These are phyloP conservation scores for Gastroboletus turbinatus DNA, from an alignment of 1,284 basidiomycete genomes.

Conservation along the genomic window DNA sequence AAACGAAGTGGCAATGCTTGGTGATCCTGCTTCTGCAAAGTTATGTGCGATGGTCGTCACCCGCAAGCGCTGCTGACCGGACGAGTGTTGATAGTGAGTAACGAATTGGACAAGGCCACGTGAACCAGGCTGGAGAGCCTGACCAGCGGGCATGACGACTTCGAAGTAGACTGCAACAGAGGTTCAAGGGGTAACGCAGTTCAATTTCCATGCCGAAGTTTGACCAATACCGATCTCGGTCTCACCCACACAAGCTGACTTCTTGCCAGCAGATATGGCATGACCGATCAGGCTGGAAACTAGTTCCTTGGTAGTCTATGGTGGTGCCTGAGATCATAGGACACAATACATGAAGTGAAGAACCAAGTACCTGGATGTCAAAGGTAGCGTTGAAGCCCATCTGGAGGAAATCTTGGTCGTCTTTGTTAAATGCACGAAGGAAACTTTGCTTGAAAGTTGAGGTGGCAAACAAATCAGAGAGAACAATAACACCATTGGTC, in stretches of 20 bases:
- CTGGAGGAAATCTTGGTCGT: constrained; percentile 87
- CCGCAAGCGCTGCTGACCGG: constrained; percentile 90
- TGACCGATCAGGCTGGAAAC: constrained; percentile 98
- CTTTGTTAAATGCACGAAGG: constrained; percentile 92
- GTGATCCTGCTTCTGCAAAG: constrained; percentile 96
- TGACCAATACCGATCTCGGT: constrained; percentile 99
- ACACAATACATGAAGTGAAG: not conserved
- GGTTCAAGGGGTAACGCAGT: constrained; percentile 86
- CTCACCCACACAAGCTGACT: constrained; percentile 95
- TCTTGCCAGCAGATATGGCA: constrained; percentile 96
- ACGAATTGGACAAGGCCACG: constrained; percentile 98
- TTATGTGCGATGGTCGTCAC: constrained; percentile 97
- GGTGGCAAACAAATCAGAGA: constrained; percentile 97
- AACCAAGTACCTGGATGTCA: constrained; percentile 80
- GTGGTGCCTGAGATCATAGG: constrained; percentile 1
- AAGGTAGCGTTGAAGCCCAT: constrained; percentile 99
- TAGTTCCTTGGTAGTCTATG: constrained; percentile 95
- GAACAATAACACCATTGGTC: constrained; percentile 95
- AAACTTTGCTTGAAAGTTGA: constrained; percentile 99
- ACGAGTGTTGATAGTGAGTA: constrained; percentile 97
- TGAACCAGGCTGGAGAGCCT: constrained; percentile 88
- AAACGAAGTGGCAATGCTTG: constrained; percentile 90
- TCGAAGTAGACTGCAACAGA: constrained; percentile 97
- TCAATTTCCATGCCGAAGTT: constrained; percentile 99
- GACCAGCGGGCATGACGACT: constrained; percentile 97